Conservation (phyloP, 345 rosid species). For the Arabis hirsuta region DNA sequence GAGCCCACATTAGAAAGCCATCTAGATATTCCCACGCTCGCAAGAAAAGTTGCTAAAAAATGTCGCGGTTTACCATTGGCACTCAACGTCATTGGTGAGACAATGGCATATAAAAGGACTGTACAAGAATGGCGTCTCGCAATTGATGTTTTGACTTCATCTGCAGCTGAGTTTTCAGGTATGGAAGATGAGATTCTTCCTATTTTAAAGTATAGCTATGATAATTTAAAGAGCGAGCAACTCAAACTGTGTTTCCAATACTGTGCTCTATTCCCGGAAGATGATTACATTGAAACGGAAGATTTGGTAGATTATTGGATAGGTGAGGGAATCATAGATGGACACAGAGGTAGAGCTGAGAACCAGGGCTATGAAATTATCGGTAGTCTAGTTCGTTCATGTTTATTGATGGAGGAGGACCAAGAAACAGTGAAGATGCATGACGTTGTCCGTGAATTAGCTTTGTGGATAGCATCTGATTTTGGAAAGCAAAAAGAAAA, state of each 20-base stretch:
- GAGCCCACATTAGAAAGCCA: background rate
- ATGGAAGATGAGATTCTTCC: conserved; percentile 30
- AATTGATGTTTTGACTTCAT: conserved; percentile 8
- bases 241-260: conserved; percentile 3
- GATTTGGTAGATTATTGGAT: conserved; percentile 29
- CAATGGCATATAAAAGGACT: conserved; percentile 18
- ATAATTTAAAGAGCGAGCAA: background rate
- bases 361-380: conserved; percentile 6
- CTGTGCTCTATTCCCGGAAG: conserved; percentile 25
- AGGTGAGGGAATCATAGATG: conserved; percentile 41
- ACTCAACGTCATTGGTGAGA: conserved; percentile 6
- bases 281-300: conserved; percentile 1
- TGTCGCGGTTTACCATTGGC: conserved; percentile 44
- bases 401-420: conserved; percentile 39
- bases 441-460: conserved; percentile 47
- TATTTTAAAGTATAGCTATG: conserved; percentile 18
- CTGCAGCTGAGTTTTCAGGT: conserved; percentile 20
- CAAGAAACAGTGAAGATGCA: conserved; percentile 6
- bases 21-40: conserved; percentile 2
- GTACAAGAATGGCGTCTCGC: conserved; percentile 25
- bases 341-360: background rate
- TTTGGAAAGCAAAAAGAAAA: background rate
- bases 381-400: conserved; percentile 19
- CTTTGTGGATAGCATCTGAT: conserved; percentile 43
- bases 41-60: conserved; percentile 13